Evolutionary conservation across 345 rosid species (phyloP).

Genomic region (Acer negundo): DNA sequence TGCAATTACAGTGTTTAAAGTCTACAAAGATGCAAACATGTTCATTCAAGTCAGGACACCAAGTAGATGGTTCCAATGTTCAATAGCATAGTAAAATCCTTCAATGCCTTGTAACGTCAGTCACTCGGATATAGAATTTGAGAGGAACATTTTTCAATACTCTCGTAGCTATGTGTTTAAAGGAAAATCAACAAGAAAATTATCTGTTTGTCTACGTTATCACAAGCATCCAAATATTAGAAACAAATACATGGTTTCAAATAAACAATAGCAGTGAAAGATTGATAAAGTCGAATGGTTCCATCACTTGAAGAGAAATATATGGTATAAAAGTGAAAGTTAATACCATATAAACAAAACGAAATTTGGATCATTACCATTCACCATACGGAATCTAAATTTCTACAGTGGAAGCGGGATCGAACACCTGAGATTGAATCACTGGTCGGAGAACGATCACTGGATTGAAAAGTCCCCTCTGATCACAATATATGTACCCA

Average conservation of each 20-base stretch:
- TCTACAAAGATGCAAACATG: neutral
- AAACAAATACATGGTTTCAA: neutral
- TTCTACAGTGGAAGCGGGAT: too few species aligned
- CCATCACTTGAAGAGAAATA: neutral
- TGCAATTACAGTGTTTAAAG: neutral
- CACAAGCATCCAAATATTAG: conserved; percentile 1
- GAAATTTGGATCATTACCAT: too few species aligned
- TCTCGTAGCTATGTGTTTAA: neutral
- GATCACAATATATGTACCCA: too few species aligned
- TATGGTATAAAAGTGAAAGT: too few species aligned
- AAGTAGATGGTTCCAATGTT: conserved; percentile 16
- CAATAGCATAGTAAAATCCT: conserved; percentile 12
- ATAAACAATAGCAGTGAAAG: too few species aligned
- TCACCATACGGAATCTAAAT: too few species aligned
- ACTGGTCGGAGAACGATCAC: too few species aligned
- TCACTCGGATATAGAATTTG: neutral
- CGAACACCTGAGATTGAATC: too few species aligned
- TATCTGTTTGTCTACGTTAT: neutral
- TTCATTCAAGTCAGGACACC: conserved; percentile 12
- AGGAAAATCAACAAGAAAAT: neutral
- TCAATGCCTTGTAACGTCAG: neutral
- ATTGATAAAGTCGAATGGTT: neutral
- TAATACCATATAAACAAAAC: too few species aligned
- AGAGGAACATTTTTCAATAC: neutral
- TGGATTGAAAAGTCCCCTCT: too few species aligned